Conservation (phyloP, 139 green algal genomes). For the Auxenochlorella pyrenoidosa region DNA sequence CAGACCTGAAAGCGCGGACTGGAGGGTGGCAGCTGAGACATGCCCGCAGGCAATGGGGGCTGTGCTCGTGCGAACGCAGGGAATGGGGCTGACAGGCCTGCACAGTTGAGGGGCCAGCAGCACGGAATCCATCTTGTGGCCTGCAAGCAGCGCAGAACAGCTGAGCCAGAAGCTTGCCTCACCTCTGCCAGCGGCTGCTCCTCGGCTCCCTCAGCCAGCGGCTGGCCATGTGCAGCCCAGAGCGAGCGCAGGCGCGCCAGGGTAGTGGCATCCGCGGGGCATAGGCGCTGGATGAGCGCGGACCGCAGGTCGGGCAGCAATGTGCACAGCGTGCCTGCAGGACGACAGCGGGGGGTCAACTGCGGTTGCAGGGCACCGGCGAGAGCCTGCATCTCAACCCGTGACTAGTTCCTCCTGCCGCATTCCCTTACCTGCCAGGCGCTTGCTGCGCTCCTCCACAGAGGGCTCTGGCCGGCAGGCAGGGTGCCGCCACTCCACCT, state of each 20-base stretch:
- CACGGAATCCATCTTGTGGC: not conserved
- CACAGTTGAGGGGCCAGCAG: too few species aligned
- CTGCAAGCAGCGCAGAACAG: not conserved
- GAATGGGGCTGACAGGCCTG: too few species aligned
- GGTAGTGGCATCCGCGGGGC: not conserved
- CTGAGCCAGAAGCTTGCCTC: not conserved
- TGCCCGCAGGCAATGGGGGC: too few species aligned
- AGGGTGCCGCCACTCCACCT: slow-evolving; percentile 34
- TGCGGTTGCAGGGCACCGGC: not conserved
- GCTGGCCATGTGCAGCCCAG: slow-evolving; percentile 22
- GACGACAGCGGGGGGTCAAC: not conserved
- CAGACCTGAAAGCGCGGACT: too few species aligned
- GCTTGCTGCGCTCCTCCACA: not conserved
- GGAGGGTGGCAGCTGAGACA: too few species aligned
- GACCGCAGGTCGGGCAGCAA: slow-evolving; percentile 27
- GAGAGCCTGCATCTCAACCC: not conserved
- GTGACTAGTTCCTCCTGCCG: too few species aligned
- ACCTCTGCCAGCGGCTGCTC: not conserved
- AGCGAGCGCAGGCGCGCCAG: slow-evolving; percentile 5
- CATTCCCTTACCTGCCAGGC: not conserved
- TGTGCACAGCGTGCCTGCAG: not conserved
- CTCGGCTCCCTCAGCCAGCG: slow-evolving; percentile 4
- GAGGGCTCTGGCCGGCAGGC: not conserved
- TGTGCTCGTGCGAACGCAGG: too few species aligned
- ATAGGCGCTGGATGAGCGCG: not conserved